Base-by-base conservation (phyloP, 495 filamentous ascomycete genomes). In the Lophiotrema nucula region DNA sequence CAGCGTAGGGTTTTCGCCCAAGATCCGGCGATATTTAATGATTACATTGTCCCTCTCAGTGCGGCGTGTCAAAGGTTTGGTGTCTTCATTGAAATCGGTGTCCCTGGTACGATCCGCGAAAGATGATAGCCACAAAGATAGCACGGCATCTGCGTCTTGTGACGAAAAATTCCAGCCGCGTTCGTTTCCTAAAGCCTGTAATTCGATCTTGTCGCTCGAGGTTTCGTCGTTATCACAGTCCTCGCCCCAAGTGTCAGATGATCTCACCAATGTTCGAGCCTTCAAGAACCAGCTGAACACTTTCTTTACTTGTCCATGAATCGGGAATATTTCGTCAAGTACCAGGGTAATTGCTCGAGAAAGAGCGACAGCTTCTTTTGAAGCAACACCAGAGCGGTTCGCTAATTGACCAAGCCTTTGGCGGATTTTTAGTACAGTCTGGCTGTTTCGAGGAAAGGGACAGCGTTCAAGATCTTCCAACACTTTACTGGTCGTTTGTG, bases 341-440 rank as follows among this genome's bases (percentile, higher is more conserved):
- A 50, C 28, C 3, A 31, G 28, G 15, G 12, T 4, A 18, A 50
- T 50, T 3, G 47, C 47, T 19, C 35, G 47, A 4, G 47, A 4
- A 5, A 50, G 27, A 3, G 47, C 47, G 22, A 50, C 19, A 16
- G 47, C 47, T 19, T 50, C 47, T 37, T 50, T 31, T 22, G 47
- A 50, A 15, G 27, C 47, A 22, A 22, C 15, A 15, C 27, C 47
- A 18, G 25, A 15, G 22, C 12, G 21, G 4, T 37, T 8, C 6
- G 27, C 21, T 4, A 50, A 27, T 12, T 50, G 4, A 33, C 25
- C 47, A 10, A 50, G 27, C 12, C 47, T 4, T 19, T 22, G 47
- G 4, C 47, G 47, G 19, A 50, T 27, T 12, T 37, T 50, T 15
- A 50, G 25, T 4, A 22, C 47, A 8, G 12, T 50, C 21, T 50